Evolutionary conservation across 306 rosid species (phyloP).

Genomic region (Quercus variabilis): DNA sequence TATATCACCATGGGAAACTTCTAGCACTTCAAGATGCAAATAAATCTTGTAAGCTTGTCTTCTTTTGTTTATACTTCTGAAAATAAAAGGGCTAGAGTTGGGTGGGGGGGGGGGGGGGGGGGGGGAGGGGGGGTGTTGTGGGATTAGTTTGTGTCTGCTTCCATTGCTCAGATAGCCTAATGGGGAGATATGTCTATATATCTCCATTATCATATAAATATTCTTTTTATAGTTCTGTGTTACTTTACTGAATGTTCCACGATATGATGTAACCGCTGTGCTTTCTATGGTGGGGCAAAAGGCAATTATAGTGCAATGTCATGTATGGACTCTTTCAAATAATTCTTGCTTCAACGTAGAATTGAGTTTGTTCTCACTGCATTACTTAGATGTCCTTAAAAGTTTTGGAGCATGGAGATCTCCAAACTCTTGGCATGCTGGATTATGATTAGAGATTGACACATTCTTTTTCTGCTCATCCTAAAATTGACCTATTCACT

Average conservation of each 20-base stretch:
- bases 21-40: constrained; percentile 87
- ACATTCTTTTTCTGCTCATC: constrained; percentile 91
- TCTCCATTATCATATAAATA: no score
- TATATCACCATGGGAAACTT: constrained; percentile 85
- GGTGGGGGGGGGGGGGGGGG: background rate
- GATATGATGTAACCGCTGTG: background rate
- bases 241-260: no score
- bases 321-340: background rate
- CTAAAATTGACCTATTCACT: constrained; percentile 84
- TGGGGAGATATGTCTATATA: no score
- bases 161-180: no score
- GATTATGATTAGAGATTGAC: constrained; percentile 88
- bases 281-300: constrained; percentile 9
- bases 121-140: no score
- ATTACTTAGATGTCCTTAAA: constrained; percentile 69
- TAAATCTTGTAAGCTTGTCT: constrained; percentile 70
- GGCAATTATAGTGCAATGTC: background rate
- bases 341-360: constrained; percentile 9
- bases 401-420: constrained; percentile 90
- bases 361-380: constrained; percentile 21
- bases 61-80: background rate
- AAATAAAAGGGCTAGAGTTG: background rate
- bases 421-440: constrained; percentile 83
- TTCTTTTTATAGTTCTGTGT: no score
- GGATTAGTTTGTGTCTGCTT: no score